These are phyloP conservation scores for Panicum virgatum DNA, from an alignment of 202 grass and related monocot species.

Conservation along the genomic window DNA sequence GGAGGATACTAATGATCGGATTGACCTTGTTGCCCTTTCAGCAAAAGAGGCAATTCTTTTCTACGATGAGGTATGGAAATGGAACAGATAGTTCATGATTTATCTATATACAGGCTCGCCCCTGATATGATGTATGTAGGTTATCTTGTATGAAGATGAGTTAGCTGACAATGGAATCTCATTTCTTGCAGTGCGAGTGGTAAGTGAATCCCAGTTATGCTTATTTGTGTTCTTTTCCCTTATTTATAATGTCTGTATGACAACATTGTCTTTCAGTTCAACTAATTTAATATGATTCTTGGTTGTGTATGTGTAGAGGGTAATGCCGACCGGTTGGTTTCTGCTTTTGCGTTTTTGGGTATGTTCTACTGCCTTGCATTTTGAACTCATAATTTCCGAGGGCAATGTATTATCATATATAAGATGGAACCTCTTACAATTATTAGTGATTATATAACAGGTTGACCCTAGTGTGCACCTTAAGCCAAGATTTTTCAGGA, in stretches of 20 bases:
- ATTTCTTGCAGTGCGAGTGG: conserved; percentile 90
- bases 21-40: conserved; percentile 82
- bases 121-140: conserved; percentile 47
- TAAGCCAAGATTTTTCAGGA: neutral
- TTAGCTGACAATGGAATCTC: conserved; percentile 94
- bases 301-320: conserved; percentile 68
- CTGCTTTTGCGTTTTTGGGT: conserved; percentile 90
- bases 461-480: neutral
- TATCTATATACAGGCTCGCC: neutral
- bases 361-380: conserved; percentile 38
- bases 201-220: conserved; percentile 31
- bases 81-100: conserved; percentile 10
- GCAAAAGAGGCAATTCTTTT: conserved; percentile 88
- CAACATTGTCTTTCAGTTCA: conserved; percentile 4
- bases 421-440: neutral
- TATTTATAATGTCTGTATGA: conserved; percentile 1
- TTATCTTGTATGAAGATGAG: conserved; percentile 96
- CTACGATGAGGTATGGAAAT: conserved; percentile 75
- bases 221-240: conserved; percentile 9
- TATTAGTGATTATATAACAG: neutral
- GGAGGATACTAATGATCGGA: conserved; percentile 74
- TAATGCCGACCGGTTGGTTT: conserved; percentile 98
- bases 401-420: neutral
- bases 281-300: conserved; percentile 35
- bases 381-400: neutral